These are phyloP conservation scores for Curvularia spicifera DNA, from an alignment of 2,329 filamentous ascomycete genomes.

Conservation along the genomic window DNA sequence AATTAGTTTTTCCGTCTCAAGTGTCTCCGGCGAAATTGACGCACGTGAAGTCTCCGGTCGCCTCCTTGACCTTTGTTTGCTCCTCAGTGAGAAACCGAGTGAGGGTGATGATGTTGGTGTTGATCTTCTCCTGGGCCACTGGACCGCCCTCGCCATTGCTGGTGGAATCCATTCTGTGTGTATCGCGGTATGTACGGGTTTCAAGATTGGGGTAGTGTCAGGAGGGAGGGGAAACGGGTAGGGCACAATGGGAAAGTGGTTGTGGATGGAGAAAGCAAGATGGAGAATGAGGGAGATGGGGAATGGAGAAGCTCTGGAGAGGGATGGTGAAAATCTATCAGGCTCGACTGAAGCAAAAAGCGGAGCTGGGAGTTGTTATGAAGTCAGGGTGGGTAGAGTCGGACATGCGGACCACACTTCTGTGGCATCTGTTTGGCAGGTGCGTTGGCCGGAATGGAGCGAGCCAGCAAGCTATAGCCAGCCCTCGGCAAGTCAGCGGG, in stretches of 20 bases:
- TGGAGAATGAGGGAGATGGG: constrained; percentile 10
- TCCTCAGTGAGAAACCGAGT: constrained; percentile 96
- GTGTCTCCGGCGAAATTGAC: constrained; percentile 40
- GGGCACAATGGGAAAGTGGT: constrained; percentile 3
- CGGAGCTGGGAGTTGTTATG: constrained; percentile 31
- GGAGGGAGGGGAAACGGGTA: not conserved
- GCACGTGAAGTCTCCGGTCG: constrained; percentile 98
- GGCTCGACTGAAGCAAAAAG: constrained; percentile 20
- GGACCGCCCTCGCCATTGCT: constrained; percentile 58
- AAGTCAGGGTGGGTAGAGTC: constrained; percentile 49
- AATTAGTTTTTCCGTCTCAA: not conserved
- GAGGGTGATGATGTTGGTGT: constrained; percentile 94
- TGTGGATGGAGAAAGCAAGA: constrained; percentile 6
- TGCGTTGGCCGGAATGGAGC: constrained; percentile 34
- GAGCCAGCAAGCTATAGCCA: constrained; percentile 21
- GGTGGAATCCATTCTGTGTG: constrained; percentile 48
- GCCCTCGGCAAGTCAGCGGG: constrained; percentile 42
- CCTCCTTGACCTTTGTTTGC: constrained; percentile 89
- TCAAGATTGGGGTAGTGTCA: not conserved
- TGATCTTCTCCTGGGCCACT: constrained; percentile 76
- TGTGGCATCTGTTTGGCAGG: constrained; percentile 41
- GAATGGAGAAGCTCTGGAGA: constrained; percentile 13
- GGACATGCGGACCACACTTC: constrained; percentile 45
- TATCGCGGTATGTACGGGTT: not conserved
- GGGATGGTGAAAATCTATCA: constrained; percentile 17